Conservation (phyloP, 1,284 basidiomycete species). For the Fomitopsis betulina region DNA sequence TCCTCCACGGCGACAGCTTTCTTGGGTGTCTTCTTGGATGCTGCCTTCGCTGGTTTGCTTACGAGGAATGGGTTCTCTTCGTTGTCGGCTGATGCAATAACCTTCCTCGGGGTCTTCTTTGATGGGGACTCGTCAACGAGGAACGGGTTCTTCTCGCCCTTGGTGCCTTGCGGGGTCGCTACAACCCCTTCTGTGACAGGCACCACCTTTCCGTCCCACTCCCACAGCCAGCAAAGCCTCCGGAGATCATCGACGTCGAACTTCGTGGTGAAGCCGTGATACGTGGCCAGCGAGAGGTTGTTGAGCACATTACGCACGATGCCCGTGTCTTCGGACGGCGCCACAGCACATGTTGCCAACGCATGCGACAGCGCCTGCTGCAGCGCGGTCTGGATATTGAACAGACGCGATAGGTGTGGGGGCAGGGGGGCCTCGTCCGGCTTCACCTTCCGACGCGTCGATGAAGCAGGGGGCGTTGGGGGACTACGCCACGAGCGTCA, state of each 20-base stretch:
- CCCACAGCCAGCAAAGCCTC: constrained; percentile 83
- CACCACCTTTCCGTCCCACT: constrained; percentile 61
- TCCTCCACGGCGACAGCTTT: constrained; percentile 17
- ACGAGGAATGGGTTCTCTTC: constrained; percentile 37
- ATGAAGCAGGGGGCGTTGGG: constrained; percentile 50
- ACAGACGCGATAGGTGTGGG: constrained; percentile 53
- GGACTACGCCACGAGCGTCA: constrained; percentile 33
- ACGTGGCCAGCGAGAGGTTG: constrained; percentile 64
- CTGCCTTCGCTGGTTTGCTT: background rate
- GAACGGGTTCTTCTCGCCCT: constrained; percentile 70
- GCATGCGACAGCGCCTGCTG: constrained; percentile 80
- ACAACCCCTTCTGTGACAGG: constrained; percentile 2
- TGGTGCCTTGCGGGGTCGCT: constrained; percentile 7
- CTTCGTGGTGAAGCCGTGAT: constrained; percentile 57
- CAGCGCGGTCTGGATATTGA: constrained; percentile 58
- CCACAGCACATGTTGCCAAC: constrained; percentile 71
- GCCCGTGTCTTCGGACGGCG: constrained; percentile 72
- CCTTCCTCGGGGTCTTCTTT: background rate
- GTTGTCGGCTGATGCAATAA: constrained; percentile 27
- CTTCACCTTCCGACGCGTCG: constrained; percentile 23
- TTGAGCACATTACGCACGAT: constrained; percentile 75
- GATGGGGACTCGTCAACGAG: constrained; percentile 31
- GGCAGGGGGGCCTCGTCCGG: constrained; percentile 41
- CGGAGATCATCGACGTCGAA: constrained; percentile 64
- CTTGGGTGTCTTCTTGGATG: background rate